Percentiles rank a stretch among this genome's conserved stretches.
Conservation (phyloP, 2,329 filamentous ascomycete species). For the Ophiocordyceps sinensis region DNA sequence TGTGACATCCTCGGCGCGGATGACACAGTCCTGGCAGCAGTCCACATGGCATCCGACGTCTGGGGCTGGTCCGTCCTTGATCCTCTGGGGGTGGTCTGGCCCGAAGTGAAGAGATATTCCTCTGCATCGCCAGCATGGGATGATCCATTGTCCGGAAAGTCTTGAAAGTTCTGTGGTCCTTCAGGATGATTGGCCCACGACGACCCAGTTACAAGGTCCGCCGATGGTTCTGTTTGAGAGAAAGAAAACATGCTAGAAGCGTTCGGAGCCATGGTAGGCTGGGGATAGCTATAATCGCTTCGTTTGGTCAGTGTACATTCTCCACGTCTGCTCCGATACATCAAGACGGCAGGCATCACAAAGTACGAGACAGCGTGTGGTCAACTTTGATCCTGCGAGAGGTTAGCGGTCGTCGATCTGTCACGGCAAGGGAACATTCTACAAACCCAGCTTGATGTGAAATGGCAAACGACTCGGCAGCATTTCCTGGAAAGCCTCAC, state of each 20-base stretch:
- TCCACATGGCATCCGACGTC: slow-evolving; percentile 34
- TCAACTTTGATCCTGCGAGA: slow-evolving; percentile 43
- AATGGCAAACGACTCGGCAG: background rate
- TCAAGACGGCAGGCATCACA: slow-evolving; percentile 15
- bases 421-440: slow-evolving; percentile 3
- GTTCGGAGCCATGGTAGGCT: slow-evolving; percentile 34
- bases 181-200: slow-evolving; percentile 42
- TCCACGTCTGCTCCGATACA: slow-evolving; percentile 20
- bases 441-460: background rate
- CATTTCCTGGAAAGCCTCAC: too few species aligned
- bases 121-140: slow-evolving; percentile 36
- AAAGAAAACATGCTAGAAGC: slow-evolving; percentile 40
- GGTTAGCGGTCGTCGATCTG: slow-evolving; percentile 8
- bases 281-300: slow-evolving; percentile 43
- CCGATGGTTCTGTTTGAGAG: slow-evolving; percentile 44
- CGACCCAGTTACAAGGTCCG: slow-evolving; percentile 38
- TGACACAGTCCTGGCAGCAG: slow-evolving; percentile 19
- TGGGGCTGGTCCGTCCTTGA: slow-evolving; percentile 29
- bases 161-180: slow-evolving; percentile 45
- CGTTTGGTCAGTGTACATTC: slow-evolving; percentile 41
- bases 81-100: slow-evolving; percentile 39
- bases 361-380: slow-evolving; percentile 21
- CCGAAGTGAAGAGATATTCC: slow-evolving; percentile 39
- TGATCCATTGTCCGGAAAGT: slow-evolving; percentile 35
- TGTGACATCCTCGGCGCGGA: slow-evolving; percentile 18